Conservation (phyloP, 1,139 yeast species). For the Lodderomyces elongisporus region DNA sequence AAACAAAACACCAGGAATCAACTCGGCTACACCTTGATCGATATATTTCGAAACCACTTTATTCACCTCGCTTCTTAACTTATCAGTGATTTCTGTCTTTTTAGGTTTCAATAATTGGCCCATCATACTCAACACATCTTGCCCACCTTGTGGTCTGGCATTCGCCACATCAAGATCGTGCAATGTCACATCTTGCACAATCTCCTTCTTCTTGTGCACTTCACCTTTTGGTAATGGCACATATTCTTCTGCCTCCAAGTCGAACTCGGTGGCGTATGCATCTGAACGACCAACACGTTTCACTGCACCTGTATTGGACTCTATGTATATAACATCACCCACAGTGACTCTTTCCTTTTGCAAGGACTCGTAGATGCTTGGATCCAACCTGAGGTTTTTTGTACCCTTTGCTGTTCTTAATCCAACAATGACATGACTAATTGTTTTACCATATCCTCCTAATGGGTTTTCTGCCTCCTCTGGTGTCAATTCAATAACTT, state of each 20-base stretch:
- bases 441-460: constrained; percentile 97
- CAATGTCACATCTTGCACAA: constrained; percentile 93
- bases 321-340: constrained; percentile 96
- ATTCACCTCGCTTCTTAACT: constrained; percentile 87
- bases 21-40: constrained; percentile 97
- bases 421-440: constrained; percentile 90
- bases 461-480: constrained; percentile 96
- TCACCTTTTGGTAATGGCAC: constrained; percentile 99
- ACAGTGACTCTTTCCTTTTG: constrained; percentile 92
- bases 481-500: constrained; percentile 91
- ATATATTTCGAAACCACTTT: constrained; percentile 94
- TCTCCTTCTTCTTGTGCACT: constrained; percentile 96
- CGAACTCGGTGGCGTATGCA: constrained; percentile 97
- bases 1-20: constrained; percentile 95
- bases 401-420: constrained; percentile 95
- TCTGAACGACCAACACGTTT: constrained; percentile 97
- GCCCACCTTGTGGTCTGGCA: constrained; percentile 98
- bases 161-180: constrained; percentile 96
- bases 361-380: constrained; percentile 90
- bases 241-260: constrained; percentile 96
- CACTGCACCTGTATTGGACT: constrained; percentile 96
- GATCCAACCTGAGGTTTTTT: constrained; percentile 86
- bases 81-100: constrained; percentile 98
- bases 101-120: constrained; percentile 94
- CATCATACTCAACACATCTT: constrained; percentile 97